phyloP scores from a whole-genome alignment of 2,329 filamentous ascomycete genomes.

The Diaporthe velutina region DNA sequence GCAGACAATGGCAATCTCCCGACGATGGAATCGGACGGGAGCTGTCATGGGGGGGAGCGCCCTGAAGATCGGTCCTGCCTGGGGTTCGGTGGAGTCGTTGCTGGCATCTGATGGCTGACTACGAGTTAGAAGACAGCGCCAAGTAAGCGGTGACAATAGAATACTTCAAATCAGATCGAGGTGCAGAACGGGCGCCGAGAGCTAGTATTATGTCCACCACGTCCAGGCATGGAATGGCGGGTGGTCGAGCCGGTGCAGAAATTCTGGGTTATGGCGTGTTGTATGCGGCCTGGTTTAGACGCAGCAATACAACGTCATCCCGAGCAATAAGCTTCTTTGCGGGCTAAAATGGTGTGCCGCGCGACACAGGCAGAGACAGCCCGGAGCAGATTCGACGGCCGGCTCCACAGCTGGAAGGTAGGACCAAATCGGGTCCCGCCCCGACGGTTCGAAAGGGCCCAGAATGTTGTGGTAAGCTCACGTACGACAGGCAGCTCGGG shows the following conservation, averaged over 20 bases:
- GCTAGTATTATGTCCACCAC: not conserved
- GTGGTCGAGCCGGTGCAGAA: not conserved
- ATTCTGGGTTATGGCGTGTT: slow-evolving; percentile 22
- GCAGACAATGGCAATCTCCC: slow-evolving; percentile 1
- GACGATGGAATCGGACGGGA: not conserved
- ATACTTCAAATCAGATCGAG: not conserved
- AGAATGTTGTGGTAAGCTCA: not conserved
- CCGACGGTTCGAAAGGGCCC: not conserved
- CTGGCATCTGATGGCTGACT: not conserved
- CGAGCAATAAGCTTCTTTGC: slow-evolving; percentile 29
- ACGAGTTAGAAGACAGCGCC: too few species aligned
- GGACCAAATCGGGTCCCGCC: slow-evolving; percentile 1
- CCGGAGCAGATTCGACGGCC: not conserved
- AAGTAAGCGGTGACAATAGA: not conserved
- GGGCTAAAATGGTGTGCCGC: slow-evolving; percentile 23
- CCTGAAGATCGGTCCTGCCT: not conserved
- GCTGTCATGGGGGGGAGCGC: not conserved
- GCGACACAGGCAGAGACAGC: slow-evolving; percentile 7
- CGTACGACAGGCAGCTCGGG: slow-evolving; percentile 1
- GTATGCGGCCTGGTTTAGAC: slow-evolving; percentile 13
- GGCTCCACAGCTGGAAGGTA: not conserved
- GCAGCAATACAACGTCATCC: slow-evolving; percentile 17
- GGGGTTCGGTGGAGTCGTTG: not conserved
- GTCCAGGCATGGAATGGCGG: not conserved
- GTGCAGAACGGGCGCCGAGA: too few species aligned